Percentiles rank a stretch among this genome's conserved stretches.
phyloP scores from a whole-genome alignment of 106 monocot species.

The Dioscorea zingiberensis region DNA sequence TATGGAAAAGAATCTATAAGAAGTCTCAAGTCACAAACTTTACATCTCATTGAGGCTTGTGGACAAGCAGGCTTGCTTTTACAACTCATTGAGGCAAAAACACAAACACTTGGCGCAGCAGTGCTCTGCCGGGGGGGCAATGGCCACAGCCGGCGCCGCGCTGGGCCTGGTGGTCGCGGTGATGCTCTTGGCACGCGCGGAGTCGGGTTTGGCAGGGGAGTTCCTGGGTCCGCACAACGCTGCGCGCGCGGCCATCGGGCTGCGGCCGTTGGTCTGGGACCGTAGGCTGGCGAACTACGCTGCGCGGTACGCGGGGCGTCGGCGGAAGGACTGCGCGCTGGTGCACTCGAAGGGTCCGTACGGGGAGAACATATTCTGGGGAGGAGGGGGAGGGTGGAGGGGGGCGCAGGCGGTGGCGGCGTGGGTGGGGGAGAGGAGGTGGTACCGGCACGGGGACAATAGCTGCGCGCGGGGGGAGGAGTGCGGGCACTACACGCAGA shows the following conservation, averaged over 20 bases:
- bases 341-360: slow-evolving; percentile 51
- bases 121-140: no score
- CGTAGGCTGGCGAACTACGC: slow-evolving; percentile 38
- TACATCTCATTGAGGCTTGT: no score
- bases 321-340: slow-evolving; percentile 48
- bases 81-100: neutral
- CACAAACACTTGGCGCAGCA: neutral
- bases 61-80: no score
- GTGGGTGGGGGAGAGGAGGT: slow-evolving; percentile 34
- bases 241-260: slow-evolving; percentile 26
- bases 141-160: slow-evolving; percentile 1
- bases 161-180: neutral
- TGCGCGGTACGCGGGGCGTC: slow-evolving; percentile 21
- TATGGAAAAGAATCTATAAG: no score
- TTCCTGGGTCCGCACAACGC: slow-evolving; percentile 45
- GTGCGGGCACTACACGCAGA: slow-evolving; percentile 70
- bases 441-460: slow-evolving; percentile 33
- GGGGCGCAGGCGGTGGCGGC: slow-evolving; percentile 39
- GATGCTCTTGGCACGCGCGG: neutral
- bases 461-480: slow-evolving; percentile 19
- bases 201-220: neutral
- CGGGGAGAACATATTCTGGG: slow-evolving; percentile 80
- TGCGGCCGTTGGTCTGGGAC: slow-evolving; percentile 44
- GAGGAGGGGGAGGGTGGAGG: slow-evolving; percentile 48
- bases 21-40: no score